Evolutionary conservation across 495 filamentous ascomycete genomes (phyloP).

Genomic region (Acidomyces sp.): DNA sequence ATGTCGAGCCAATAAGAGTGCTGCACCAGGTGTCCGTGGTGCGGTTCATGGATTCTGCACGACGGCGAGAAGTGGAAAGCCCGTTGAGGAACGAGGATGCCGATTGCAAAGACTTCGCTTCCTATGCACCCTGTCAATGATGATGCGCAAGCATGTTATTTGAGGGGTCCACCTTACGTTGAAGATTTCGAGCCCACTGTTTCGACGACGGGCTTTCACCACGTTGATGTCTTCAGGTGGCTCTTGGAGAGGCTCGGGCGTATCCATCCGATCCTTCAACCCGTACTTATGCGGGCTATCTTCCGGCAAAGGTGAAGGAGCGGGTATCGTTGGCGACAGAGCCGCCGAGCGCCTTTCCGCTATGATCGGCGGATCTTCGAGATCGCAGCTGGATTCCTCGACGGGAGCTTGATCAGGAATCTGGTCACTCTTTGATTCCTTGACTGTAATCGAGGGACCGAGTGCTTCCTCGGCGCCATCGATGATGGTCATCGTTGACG

Average conservation of each 20-base stretch:
- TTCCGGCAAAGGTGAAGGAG: constrained; percentile 17
- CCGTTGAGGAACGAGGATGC: constrained; percentile 21
- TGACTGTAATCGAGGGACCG: constrained; percentile 13
- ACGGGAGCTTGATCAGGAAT: neutral
- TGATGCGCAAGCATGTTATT: neutral
- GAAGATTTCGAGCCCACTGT: constrained; percentile 18
- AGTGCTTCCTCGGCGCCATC: neutral
- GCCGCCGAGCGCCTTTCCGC: constrained; percentile 1
- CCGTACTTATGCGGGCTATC: constrained; percentile 22
- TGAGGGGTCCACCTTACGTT: constrained; percentile 6
- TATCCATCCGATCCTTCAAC: constrained; percentile 17
- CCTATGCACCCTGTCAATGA: constrained; percentile 9
- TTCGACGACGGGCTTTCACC: constrained; percentile 11
- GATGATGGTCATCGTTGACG: neutral
- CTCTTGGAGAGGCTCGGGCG: constrained; percentile 8
- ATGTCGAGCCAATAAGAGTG: constrained; percentile 1
- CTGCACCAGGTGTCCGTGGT: constrained; percentile 6
- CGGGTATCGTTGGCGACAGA: constrained; percentile 14
- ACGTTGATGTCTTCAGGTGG: constrained; percentile 10
- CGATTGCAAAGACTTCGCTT: constrained; percentile 20
- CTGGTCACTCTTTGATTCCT: constrained; percentile 6
- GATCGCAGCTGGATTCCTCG: constrained; percentile 1
- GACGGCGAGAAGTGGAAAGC: constrained; percentile 17
- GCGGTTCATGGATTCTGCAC: constrained; percentile 10
- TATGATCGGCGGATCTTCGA: neutral